phyloP scores from a whole-genome alignment of 805 yeast genomes.

The Candida railenensis region DNA sequence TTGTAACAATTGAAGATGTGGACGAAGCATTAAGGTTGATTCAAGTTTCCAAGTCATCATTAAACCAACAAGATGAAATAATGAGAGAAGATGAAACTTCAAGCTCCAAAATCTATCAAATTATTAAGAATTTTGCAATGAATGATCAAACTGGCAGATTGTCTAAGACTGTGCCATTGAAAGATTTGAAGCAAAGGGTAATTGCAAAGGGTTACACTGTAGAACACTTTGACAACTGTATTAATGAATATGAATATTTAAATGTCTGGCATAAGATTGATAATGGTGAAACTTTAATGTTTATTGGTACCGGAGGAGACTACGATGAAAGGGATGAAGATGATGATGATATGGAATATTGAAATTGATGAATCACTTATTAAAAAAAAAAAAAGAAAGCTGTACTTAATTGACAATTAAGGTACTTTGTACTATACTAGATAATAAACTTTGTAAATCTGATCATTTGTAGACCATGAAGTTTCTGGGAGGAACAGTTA shows the following conservation, averaged over 20 bases:
- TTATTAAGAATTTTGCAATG: constrained; percentile 60
- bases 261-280: constrained; percentile 77
- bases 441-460: too few species aligned
- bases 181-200: constrained; percentile 57
- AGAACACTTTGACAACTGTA: constrained; percentile 71
- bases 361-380: not conserved
- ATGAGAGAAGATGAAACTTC: constrained; percentile 63
- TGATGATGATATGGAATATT: constrained; percentile 23
- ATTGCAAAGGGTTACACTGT: constrained; percentile 83
- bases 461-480: too few species aligned
- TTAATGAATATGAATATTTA: constrained; percentile 67
- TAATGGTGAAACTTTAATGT: constrained; percentile 62
- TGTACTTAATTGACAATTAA: not conserved
- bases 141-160: constrained; percentile 22
- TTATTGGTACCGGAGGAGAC: constrained; percentile 46
- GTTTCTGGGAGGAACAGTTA: too few species aligned
- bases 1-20: constrained; percentile 76
- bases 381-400: not conserved
- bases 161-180: constrained; percentile 37
- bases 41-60: constrained; percentile 83
- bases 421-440: not conserved
- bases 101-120: constrained; percentile 67
- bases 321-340: constrained; percentile 19
- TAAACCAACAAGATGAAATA: constrained; percentile 54
- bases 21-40: constrained; percentile 91